Evolutionary conservation across 1,284 basidiomycete genomes (phyloP), one percentile per base, ranked within the genome.

Genomic region (Fomitopsis schrenkii): DNA sequence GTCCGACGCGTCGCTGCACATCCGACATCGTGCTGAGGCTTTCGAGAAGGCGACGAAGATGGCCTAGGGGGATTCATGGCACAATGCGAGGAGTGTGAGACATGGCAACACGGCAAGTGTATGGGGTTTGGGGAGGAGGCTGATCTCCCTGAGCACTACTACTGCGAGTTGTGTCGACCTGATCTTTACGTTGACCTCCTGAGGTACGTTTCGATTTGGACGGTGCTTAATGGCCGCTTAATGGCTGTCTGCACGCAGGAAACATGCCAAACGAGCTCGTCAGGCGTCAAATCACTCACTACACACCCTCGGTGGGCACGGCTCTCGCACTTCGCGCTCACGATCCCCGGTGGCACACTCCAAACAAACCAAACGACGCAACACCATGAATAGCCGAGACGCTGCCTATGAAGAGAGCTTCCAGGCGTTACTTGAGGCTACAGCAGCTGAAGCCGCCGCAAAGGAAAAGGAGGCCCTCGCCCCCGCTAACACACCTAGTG

Each of bases 51-150:
- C 67, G 68, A 72, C 64, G 71, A 66, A 76, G 91, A 93, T 8
- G 56, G 42, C 15, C 48, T 26, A 71, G 91, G 90, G 56, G 94
- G 94, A 76, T 91, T 95, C 73, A 98, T 98, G 95, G 95, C 98
- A 57, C 93, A 96, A 75, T 99, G 97, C 78, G 97, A 99, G 78
- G 90, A 83, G 59, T 99, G 97, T 81, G 93, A 94, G 71, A 94
- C 94, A 64, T 99, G 97, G 97, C 97, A 99, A 76, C 97, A 99
- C 75, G 96, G 96, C 19, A 84, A 90, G 36, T 99, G 97, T 77
- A 95, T 99, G 88, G 97, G 97, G 55, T 94, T 94, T 74, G 86
- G 90, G 72, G 87, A 86, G 46, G 93, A 95, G 73, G 90, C 91
- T 63, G 89, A 90, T 69, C 85, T 93, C 36, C 88, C 89, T 60